These are phyloP conservation scores for Quercus berberidifolia DNA, from an alignment of 306 rosid genomes.

Conservation along the genomic window DNA sequence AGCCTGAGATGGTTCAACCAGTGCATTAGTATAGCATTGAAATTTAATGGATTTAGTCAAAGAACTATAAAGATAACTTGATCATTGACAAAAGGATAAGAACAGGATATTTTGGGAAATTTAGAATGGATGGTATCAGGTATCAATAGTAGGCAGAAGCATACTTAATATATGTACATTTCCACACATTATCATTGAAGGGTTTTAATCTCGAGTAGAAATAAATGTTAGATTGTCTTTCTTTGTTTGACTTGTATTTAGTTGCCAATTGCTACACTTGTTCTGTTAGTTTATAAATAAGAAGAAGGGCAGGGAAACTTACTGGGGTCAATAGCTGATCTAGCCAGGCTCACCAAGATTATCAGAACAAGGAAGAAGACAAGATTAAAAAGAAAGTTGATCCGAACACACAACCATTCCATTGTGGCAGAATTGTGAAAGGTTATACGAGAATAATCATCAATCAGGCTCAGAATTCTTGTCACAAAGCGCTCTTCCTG, in stretches of 20 bases:
- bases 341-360: conserved; percentile 64
- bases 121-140: background rate
- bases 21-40: background rate
- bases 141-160: no score
- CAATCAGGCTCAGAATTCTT: conserved; percentile 42
- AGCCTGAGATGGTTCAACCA: conserved; percentile 47
- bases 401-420: conserved; percentile 83
- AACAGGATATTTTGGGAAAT: background rate
- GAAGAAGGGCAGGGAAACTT: conserved; percentile 26
- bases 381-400: conserved; percentile 72
- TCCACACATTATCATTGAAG: background rate
- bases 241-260: background rate
- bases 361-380: conserved; percentile 60
- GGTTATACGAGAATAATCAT: conserved; percentile 66
- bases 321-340: conserved; percentile 74
- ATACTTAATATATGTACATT: no score
- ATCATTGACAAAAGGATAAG: background rate
- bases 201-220: background rate
- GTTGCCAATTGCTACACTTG: background rate
- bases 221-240: background rate
- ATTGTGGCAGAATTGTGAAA: conserved; percentile 76
- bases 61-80: background rate
- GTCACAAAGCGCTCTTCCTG: conserved; percentile 54
- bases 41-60: background rate
- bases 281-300: conserved; percentile 1